Evolutionary conservation across 257 asterid genomes (phyloP), one percentile per base, ranked within the genome.

Genomic region (Nicotiana sylvestris): DNA sequence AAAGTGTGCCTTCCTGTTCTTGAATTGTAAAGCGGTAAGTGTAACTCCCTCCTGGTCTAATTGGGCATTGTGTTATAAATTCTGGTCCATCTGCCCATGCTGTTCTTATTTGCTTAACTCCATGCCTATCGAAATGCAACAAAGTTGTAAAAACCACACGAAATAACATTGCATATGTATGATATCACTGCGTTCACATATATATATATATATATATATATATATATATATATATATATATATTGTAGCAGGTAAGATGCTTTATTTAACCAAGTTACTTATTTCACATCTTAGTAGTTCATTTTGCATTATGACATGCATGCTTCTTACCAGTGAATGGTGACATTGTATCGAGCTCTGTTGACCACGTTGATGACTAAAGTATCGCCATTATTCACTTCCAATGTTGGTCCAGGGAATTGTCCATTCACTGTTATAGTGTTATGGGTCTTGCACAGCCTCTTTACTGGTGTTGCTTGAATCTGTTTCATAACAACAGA

Each of bases 71-170:
- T 17, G 97, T 95, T 64, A 93, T 82, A 53, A 93, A 95, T 66
- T 92, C 97, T 0, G 98, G 98, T 53, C 98, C 98, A 79, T 95
- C 97, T 3, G 98, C 92, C 97, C 97, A 95, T 27, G 85, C 98
- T 0, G 91, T 93, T 76, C 97, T 88, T 76, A 88, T 85, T 81
- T 95, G 98, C 84, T 97, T 82, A 62, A 95, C 86, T 18, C 98
- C 98, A 80, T 95, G 98, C 98, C 98, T 94, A 62, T 30, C 35
- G 17, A 60, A 9, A 51, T 37, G n/a, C 70, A 78, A 32, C 43
- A 35, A 29, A 46, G 32, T 25, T 58, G 21, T 13, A 35, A 49
- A 6, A 58, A 11, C n/a, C 32, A 78, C 66, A 10, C 29, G 32
- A 35, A 76, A 56, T 16, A 3, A 64, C 37, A 64, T 27, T 6